Evolutionary conservation across 495 filamentous ascomycete species (phyloP), one percentile per base, ranked within the genome.

Genomic region (Physcia stellaris): DNA sequence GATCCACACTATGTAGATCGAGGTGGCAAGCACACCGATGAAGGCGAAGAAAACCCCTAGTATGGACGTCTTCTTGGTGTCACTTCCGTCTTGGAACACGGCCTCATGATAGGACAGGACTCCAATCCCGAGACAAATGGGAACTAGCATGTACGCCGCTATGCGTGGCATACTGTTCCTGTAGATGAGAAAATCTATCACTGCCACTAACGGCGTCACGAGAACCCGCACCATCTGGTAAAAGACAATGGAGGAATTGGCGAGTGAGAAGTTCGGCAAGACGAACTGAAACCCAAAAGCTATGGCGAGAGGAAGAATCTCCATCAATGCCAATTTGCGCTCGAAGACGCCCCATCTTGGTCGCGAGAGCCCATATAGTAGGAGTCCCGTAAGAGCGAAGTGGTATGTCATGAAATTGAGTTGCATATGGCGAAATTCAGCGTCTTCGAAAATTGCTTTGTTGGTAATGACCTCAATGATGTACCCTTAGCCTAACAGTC

Each of bases 61-160:
- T 3, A 54, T 47, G 26, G 65, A 65, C 1, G 75, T 78, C 4
- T 61, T 64, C 46, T 66, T 68, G 46, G 57, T 44, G 51, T 61
- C 42, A n/a, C 56, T 54, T 37, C 63, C 60, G n/a, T 54, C 41
- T 1, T 61, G 49, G 4, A 71, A 64, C 13, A 73, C 58, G 2
- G 77, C 73, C 51, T 85, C 79, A 50, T 78, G 82, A 54, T 83
- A 83, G 12, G 75, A 74, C 18, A 83, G 77, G 47, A 79, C 63
- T 19, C 63, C 79, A 24, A 84, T 79, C 30, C 80, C 79, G 4
- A 70, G 18, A 47, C 78, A 83, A 46, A 79, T 71, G 11, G 78
- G 75, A 13, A 79, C 44, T 23, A 85, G 59, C 15, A 78, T 30
- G 27, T 48, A 49, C 22, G 43, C 46, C 23, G 49, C 49, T 21